phyloP scores from a whole-genome alignment of 805 yeast genomes.

The Yarrowia deformans region DNA sequence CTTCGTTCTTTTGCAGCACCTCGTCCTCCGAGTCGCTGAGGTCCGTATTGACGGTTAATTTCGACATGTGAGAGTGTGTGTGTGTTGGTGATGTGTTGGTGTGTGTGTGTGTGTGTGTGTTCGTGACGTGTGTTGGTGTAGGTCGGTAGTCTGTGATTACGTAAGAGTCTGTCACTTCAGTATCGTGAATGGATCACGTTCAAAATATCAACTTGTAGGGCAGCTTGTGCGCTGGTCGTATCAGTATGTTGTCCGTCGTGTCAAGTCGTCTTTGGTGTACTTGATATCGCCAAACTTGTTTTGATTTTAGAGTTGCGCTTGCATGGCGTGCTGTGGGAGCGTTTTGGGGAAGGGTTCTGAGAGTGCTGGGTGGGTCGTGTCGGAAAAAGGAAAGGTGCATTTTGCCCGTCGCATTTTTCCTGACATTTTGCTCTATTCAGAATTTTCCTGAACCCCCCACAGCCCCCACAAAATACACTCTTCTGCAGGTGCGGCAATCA shows the following conservation, averaged over 20 bases:
- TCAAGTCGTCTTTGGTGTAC: neutral
- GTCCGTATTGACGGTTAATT: slow-evolving; percentile 36
- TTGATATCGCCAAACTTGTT: slow-evolving; percentile 28
- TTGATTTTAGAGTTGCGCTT: slow-evolving; percentile 32
- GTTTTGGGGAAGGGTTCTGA: neutral
- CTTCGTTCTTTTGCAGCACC: slow-evolving; percentile 59
- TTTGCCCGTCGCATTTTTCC: neutral
- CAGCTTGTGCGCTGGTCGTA: neutral
- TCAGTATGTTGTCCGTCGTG: neutral
- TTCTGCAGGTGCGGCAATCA: slow-evolving; percentile 4
- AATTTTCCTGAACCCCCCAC: neutral
- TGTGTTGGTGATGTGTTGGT: neutral
- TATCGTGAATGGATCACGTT: too few species aligned
- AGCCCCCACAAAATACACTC: neutral
- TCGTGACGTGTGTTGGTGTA: neutral
- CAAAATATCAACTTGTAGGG: too few species aligned
- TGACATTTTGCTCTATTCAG: neutral
- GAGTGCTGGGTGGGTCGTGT: neutral
- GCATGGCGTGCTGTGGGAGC: slow-evolving; percentile 2
- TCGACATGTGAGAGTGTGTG: slow-evolving; percentile 1
- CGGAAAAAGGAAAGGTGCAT: neutral
- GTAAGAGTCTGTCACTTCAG: too few species aligned
- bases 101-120: neutral
- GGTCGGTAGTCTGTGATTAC: too few species aligned
- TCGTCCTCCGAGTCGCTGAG: slow-evolving; percentile 38